Percentiles rank a stretch among this genome's conserved stretches.
Evolutionary conservation across 176 grass and related monocot species (phyloP).

Genomic region (Microstegium vimineum): DNA sequence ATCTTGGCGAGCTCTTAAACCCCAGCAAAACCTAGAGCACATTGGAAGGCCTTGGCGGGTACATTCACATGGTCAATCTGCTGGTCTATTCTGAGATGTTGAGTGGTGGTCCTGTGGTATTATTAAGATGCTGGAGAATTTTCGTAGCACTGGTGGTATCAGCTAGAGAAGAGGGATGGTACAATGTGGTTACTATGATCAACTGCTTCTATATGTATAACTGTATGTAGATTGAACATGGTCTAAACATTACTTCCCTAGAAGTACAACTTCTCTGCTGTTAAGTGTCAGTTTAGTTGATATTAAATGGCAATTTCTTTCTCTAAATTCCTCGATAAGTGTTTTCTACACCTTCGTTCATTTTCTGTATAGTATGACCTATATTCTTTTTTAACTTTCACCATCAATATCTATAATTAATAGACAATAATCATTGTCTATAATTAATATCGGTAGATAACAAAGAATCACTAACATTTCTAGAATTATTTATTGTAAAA

Average conservation of each 20-base stretch:
- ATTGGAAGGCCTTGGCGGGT: not conserved
- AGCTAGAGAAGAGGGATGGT: constrained; percentile 5
- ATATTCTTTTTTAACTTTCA: no score
- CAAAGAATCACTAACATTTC: no score
- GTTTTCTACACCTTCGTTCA: not conserved
- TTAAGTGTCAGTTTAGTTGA: not conserved
- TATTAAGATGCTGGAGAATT: constrained; percentile 12
- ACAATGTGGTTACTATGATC: constrained; percentile 4
- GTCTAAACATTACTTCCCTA: not conserved
- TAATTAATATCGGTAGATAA: not conserved
- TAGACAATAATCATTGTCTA: not conserved
- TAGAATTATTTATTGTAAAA: not conserved
- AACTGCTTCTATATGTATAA: constrained; percentile 25
- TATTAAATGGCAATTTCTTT: no score
- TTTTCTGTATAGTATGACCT: not conserved
- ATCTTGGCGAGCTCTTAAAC: constrained; percentile 72
- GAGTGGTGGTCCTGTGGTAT: not conserved
- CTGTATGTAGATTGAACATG: constrained; percentile 25
- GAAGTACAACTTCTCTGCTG: not conserved
- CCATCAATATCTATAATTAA: not conserved
- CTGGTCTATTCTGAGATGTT: constrained; percentile 1
- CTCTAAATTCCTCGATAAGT: not conserved
- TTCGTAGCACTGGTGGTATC: constrained; percentile 19
- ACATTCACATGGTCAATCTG: constrained; percentile 1
- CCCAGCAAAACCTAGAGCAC: constrained; percentile 32